Conservation (phyloP, 2,329 filamentous ascomycete species). For the Trichoderma aggressivum region DNA sequence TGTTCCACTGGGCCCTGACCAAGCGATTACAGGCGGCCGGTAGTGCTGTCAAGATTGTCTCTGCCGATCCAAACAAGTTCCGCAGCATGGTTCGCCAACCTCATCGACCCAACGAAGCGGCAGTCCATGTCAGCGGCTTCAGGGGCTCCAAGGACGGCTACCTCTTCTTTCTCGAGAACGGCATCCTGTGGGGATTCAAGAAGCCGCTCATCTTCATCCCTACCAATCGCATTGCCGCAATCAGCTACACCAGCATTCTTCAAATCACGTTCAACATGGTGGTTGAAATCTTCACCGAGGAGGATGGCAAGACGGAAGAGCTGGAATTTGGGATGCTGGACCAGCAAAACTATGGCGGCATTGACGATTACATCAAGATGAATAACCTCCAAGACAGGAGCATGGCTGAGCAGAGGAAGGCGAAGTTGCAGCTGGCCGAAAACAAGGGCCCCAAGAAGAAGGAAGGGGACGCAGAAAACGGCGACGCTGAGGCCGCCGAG, state of each 20-base stretch:
- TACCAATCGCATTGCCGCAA: constrained; percentile 55
- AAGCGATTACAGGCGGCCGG: constrained; percentile 49
- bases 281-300: constrained; percentile 54
- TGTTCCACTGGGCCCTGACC: constrained; percentile 60
- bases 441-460: constrained; percentile 51
- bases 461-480: constrained; percentile 39
- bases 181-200: constrained; percentile 68
- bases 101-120: constrained; percentile 58
- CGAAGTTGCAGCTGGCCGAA: constrained; percentile 59
- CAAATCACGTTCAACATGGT: constrained; percentile 68
- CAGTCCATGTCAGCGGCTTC: constrained; percentile 64
- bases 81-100: constrained; percentile 54
- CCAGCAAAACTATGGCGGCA: constrained; percentile 63
- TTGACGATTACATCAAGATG: constrained; percentile 60
- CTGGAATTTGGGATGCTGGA: constrained; percentile 68
- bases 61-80: constrained; percentile 55
- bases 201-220: constrained; percentile 65
- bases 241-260: constrained; percentile 66
- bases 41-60: constrained; percentile 47
- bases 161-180: constrained; percentile 63
- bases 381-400: constrained; percentile 63
- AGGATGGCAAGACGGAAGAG: constrained; percentile 52
- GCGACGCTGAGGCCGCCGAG: constrained; percentile 30
- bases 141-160: constrained; percentile 67
- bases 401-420: constrained; percentile 65